Base-by-base conservation (phyloP, 176 grass and related monocot species). In the Bothriochloa decipiens region DNA sequence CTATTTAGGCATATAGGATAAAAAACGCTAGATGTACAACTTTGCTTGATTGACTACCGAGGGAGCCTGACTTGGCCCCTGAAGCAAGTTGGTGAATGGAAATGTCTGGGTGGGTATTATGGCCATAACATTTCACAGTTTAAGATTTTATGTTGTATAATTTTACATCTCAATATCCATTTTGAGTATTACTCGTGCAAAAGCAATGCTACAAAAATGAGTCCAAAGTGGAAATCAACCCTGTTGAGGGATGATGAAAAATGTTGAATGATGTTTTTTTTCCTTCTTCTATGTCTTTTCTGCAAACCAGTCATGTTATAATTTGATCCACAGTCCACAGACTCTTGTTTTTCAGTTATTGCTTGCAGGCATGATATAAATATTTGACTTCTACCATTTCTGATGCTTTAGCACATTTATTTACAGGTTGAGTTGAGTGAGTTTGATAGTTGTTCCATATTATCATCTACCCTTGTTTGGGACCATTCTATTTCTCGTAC, bases 391-490 rank as follows among this genome's bases (percentile, higher is more conserved):
- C 29, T 68, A 84, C 28, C 45, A 73, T 82, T 73, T 53, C 18
- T 81, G 68, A 62, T 88, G 69, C 74, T 89, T 66, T 82, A 33
- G 50, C 20, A 75, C 18, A 83, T 83, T 85, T 60, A 79, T 84
- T 74, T 85, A 70, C 93, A 98, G 96, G 79, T 98, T 18, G 93
- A 95, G 75, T 53, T 98, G 78, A 92, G 68, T 15, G 96, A 95
- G 65, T 83, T 88, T 76, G 83, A 68, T 88, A 91, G 87, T 62
- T 93, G 78, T 87, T 92, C 87, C 42, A 52, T 92, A 52, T 88
- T 98, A 77, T 82, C 91, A 79, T 89, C 89, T 81, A 98, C 93
- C 65, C 72, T 98, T n/a, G 82, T 95, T 85, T 98, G 96, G 96
- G 96, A 98, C 84, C 91, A 95, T 37, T 86, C 27, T 46, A 53